Percentiles rank a stretch among this genome's conserved stretches.
phyloP scores from a whole-genome alignment of 2,329 filamentous ascomycete genomes.

The Fusarium falciforme region DNA sequence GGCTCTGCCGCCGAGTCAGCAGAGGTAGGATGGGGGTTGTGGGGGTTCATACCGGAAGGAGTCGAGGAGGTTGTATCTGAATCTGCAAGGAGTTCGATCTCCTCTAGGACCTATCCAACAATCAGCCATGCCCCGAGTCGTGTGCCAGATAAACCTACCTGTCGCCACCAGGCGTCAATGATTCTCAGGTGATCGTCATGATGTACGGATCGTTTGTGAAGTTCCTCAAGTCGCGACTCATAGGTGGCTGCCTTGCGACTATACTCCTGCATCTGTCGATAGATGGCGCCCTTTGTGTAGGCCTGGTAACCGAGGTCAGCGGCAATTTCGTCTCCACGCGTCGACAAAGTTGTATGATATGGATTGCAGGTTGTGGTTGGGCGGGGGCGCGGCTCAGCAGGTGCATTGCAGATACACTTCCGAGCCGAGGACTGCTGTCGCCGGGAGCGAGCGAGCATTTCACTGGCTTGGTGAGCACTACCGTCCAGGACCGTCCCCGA shows the following conservation, averaged over 20 bases:
- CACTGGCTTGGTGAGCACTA: conserved; percentile 52
- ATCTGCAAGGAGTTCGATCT: conserved; percentile 70
- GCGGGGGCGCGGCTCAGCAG: conserved; percentile 34
- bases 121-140: conserved; percentile 18
- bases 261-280: conserved; percentile 97
- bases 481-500: conserved; percentile 47
- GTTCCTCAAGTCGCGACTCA: conserved; percentile 83
- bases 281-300: conserved; percentile 87
- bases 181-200: conserved; percentile 94
- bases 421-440: conserved; percentile 47
- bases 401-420: conserved; percentile 38
- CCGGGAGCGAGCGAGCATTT: conserved; percentile 48
- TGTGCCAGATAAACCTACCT: conserved; percentile 67
- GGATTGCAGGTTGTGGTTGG: conserved; percentile 23
- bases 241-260: conserved; percentile 88
- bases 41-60: conserved; percentile 40
- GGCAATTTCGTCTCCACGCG: conserved; percentile 31
- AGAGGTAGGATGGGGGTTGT: not conserved
- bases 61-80: conserved; percentile 49
- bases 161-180: conserved; percentile 93
- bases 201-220: conserved; percentile 80
- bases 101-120: conserved; percentile 66
- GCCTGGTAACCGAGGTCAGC: conserved; percentile 47
- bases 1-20: conserved; percentile 57
- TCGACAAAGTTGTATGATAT: conserved; percentile 37